phyloP scores from a whole-genome alignment of 2,329 filamentous ascomycete species.

The Myriosclerotinia scirpicola region DNA sequence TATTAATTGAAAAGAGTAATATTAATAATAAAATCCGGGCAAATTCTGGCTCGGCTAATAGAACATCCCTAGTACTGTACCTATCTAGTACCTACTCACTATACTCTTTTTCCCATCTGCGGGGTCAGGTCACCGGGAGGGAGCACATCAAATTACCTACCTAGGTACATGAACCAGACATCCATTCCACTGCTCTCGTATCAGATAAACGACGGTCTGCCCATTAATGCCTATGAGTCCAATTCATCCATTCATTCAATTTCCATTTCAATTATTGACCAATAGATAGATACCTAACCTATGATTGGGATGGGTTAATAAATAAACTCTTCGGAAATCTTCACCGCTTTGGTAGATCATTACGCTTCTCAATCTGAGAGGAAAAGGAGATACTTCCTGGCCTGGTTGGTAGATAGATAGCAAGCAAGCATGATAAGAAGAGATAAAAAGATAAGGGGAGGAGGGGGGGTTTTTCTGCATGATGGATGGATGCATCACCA shows the following conservation, averaged over 20 bases:
- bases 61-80: no score
- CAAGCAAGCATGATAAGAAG: constrained; percentile 10
- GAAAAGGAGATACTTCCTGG: constrained; percentile 5
- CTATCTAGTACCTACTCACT: no score
- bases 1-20: no score
- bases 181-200: no score
- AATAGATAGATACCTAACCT: neutral
- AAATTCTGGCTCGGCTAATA: no score
- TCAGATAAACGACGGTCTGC: no score
- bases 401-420: neutral
- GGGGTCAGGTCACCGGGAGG: constrained; percentile 1
- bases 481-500: neutral
- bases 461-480: constrained; percentile 7
- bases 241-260: no score
- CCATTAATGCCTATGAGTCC: no score
- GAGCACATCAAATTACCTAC: neutral
- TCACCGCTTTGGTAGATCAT: constrained; percentile 18
- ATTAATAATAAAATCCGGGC: no score
- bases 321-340: neutral
- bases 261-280: neutral
- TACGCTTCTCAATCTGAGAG: neutral
- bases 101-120: neutral
- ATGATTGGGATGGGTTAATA: neutral
- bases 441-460: constrained; percentile 1
- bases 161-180: no score